Percentiles rank a stretch among this genome's conserved stretches.
phyloP scores from a whole-genome alignment of 306 rosid species.

The Urtica urens region DNA sequence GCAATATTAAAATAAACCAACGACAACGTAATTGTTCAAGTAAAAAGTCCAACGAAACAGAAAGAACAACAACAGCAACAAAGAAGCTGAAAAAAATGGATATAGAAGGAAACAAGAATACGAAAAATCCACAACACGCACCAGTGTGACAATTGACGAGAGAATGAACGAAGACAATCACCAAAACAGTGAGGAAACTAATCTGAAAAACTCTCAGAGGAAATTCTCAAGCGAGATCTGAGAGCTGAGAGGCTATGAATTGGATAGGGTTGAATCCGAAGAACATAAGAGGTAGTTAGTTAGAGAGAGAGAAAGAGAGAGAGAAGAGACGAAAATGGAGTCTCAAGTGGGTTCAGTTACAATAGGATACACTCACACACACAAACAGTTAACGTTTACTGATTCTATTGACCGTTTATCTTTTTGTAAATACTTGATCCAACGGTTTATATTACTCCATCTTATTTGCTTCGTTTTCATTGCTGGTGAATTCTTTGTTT shows the following conservation, averaged over 20 bases:
- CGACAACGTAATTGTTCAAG: too few relatives aligned
- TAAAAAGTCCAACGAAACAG: not conserved
- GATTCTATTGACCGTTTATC: not conserved
- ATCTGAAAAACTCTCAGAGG: not conserved
- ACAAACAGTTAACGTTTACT: not conserved
- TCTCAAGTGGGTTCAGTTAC: not conserved
- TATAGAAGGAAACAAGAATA: too few relatives aligned
- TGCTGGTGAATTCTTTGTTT: too few relatives aligned
- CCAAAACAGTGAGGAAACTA: not conserved
- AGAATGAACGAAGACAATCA: not conserved
- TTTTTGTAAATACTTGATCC: not conserved
- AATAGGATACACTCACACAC: not conserved
- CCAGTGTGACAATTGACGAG: not conserved
- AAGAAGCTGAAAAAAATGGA: too few relatives aligned
- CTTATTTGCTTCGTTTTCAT: not conserved
- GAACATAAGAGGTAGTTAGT: not conserved
- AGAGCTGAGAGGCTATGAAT: not conserved
- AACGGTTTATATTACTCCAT: not conserved
- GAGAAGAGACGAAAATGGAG: not conserved
- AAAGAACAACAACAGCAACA: too few relatives aligned
- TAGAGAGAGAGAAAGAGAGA: not conserved
- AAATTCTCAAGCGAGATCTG: not conserved
- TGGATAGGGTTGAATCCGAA: constrained; percentile 3
- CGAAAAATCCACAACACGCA: not conserved
- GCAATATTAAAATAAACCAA: too few relatives aligned